Evolutionary conservation across 2,329 filamentous ascomycete genomes (phyloP).

Genomic region (Botrytis porri): DNA sequence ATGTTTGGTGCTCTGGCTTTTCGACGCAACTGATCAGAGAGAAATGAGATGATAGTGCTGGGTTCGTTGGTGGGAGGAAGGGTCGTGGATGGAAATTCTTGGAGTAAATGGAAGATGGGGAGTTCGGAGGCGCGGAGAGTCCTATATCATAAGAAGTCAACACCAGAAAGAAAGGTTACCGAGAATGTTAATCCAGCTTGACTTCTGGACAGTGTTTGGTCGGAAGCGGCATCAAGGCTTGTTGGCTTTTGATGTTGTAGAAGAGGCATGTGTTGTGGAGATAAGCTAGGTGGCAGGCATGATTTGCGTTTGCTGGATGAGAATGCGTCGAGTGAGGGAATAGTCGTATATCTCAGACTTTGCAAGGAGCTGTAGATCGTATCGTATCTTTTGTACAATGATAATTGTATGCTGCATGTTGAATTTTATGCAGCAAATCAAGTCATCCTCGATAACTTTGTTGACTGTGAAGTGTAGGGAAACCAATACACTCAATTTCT

Average conservation of each 20-base stretch:
- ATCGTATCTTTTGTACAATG: background rate
- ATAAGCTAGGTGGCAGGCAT: background rate
- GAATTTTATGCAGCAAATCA: background rate
- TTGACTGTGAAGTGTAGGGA: no score
- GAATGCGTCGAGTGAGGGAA: background rate
- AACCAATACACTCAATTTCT: background rate
- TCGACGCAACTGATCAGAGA: no score
- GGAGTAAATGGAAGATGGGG: background rate
- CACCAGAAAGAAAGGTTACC: background rate
- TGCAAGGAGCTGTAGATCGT: background rate
- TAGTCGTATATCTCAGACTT: no score
- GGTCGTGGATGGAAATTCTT: background rate
- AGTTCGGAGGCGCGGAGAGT: background rate
- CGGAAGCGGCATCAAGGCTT: background rate
- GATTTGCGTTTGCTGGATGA: background rate
- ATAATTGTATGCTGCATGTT: background rate
- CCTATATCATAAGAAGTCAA: background rate
- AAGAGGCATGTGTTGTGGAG: background rate
- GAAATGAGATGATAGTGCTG: no score
- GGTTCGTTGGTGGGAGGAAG: background rate
- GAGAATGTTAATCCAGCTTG: background rate
- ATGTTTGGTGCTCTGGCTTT: no score
- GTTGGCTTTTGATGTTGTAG: background rate
- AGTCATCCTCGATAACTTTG: background rate
- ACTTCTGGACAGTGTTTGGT: background rate